These are phyloP conservation scores for Saprolegnia parasitica DNA, from an alignment of 352 stramenopile species.

Conservation along the genomic window DNA sequence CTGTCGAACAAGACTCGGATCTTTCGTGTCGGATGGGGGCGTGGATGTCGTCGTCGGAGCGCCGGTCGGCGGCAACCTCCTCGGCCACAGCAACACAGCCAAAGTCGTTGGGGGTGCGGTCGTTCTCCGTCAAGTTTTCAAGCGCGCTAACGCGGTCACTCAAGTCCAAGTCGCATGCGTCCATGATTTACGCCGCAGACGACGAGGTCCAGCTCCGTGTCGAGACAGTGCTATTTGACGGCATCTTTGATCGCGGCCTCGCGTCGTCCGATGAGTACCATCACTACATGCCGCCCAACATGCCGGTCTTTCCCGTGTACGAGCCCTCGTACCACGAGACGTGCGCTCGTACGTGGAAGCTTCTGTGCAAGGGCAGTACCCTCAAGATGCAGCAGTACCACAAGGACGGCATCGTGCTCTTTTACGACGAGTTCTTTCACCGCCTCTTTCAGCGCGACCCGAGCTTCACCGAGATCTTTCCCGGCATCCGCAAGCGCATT, in stretches of 20 bases:
- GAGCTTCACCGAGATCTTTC: constrained; percentile 24
- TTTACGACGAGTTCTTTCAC: constrained; percentile 29
- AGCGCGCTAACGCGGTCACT: neutral
- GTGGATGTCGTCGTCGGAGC: too few species aligned
- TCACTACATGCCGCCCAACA: constrained; percentile 28
- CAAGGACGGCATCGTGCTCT: constrained; percentile 28
- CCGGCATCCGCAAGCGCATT: constrained; percentile 28
- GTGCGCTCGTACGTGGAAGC: constrained; percentile 21
- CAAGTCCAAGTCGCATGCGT: too few species aligned
- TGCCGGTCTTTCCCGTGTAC: constrained; percentile 24
- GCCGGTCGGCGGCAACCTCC: too few species aligned
- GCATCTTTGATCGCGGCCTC: neutral
- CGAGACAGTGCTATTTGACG: too few species aligned
- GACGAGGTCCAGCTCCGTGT: too few species aligned
- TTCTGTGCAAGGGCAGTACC: constrained; percentile 21
- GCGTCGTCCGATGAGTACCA: constrained; percentile 21
- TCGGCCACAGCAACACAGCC: too few species aligned
- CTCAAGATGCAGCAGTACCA: constrained; percentile 19
- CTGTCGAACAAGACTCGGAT: too few species aligned
- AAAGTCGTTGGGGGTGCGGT: too few species aligned
- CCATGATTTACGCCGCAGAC: too few species aligned
- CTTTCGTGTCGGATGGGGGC: too few species aligned
- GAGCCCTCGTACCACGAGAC: neutral
- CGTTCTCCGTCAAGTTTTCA: neutral
- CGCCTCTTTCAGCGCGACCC: constrained; percentile 27